Conservation (phyloP, 495 filamentous ascomycete species). For the Penicillium pulvis region DNA sequence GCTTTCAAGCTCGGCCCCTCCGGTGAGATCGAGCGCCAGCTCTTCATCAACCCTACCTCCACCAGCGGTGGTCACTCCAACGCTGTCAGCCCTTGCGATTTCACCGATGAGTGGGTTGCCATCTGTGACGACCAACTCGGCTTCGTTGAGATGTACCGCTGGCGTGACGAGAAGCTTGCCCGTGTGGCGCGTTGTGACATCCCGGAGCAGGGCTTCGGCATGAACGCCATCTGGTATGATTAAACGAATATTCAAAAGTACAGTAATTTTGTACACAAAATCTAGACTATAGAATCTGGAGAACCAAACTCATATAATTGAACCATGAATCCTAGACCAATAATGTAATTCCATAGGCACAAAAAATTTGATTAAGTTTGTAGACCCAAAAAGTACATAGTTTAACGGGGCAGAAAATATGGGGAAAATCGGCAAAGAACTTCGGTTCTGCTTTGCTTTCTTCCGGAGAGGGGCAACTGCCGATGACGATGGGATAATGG, state of each 20-base stretch:
- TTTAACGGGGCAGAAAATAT: neutral
- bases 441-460: conserved; percentile 30
- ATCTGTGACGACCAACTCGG: conserved; percentile 84
- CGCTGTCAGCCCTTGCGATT: conserved; percentile 75
- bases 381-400: neutral
- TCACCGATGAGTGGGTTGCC: conserved; percentile 82
- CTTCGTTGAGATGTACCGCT: conserved; percentile 83
- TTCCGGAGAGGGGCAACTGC: conserved; percentile 21
- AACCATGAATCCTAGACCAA: neutral
- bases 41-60: conserved; percentile 78
- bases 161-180: conserved; percentile 74
- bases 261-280: conserved; percentile 1
- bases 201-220: conserved; percentile 79
- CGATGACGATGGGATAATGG: conserved; percentile 4
- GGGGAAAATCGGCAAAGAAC: conserved; percentile 23
- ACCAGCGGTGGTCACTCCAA: conserved; percentile 86
- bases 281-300: conserved; percentile 7
- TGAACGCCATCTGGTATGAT: conserved; percentile 92
- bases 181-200: conserved; percentile 74
- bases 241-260: conserved; percentile 35
- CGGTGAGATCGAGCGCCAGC: conserved; percentile 73
- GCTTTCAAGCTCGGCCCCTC: conserved; percentile 70
- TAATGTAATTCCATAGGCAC: too few species aligned
- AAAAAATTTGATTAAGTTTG: neutral
- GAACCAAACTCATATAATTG: neutral